These are phyloP conservation scores for Ammopiptanthus mongolicus DNA, from an alignment of 306 rosid species.

Conservation along the genomic window DNA sequence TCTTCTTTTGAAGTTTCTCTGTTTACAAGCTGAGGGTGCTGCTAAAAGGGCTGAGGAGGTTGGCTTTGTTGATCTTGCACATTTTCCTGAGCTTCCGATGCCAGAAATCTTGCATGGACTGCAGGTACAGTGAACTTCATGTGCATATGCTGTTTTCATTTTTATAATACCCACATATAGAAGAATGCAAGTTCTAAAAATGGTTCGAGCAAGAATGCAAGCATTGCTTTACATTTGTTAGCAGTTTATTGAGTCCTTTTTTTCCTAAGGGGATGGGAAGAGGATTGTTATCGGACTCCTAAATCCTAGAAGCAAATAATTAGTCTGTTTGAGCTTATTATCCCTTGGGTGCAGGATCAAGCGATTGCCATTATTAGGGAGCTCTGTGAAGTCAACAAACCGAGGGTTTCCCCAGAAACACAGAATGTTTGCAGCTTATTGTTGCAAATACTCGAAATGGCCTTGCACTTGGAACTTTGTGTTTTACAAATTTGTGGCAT, in stretches of 20 bases:
- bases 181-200: background rate
- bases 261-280: no score
- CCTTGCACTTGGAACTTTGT: constrained; percentile 80
- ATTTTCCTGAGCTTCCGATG: constrained; percentile 97
- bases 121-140: constrained; percentile 45
- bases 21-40: constrained; percentile 93
- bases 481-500: constrained; percentile 88
- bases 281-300: background rate
- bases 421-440: constrained; percentile 56
- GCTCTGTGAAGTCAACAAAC: constrained; percentile 56
- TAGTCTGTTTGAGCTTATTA: constrained; percentile 5
- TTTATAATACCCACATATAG: background rate
- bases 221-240: background rate
- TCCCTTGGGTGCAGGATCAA: constrained; percentile 64
- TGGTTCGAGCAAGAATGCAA: background rate
- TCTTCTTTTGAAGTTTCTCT: constrained; percentile 76
- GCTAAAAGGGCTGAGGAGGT: constrained; percentile 87
- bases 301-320: background rate
- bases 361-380: constrained; percentile 57
- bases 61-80: constrained; percentile 86
- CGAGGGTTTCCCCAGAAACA: constrained; percentile 36
- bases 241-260: background rate
- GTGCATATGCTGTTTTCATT: constrained; percentile 1
- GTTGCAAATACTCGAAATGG: constrained; percentile 85
- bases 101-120: constrained; percentile 93